A percentile compares a stretch with the other conserved stretches of the same genome.
phyloP scores from a whole-genome alignment of 495 filamentous ascomycete genomes.

The Opeltia flavorubescens region DNA sequence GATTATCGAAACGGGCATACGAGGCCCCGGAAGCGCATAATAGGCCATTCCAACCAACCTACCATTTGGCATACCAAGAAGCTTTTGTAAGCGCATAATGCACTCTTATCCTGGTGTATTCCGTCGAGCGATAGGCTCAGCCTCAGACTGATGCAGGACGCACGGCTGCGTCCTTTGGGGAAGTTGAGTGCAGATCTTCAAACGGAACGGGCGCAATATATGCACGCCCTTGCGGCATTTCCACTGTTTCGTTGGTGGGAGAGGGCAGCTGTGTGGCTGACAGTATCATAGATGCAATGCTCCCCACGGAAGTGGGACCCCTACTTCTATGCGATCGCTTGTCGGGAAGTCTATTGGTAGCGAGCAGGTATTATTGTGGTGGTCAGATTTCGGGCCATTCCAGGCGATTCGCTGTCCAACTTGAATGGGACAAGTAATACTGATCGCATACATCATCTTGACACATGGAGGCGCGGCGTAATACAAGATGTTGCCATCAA shows the following conservation, averaged over 20 bases:
- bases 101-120: neutral
- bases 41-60: neutral
- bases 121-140: neutral
- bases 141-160: neutral
- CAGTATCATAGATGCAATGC: neutral
- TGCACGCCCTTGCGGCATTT: neutral
- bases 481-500: neutral
- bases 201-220: neutral
- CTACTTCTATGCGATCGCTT: neutral
- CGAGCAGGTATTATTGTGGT: neutral
- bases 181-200: neutral
- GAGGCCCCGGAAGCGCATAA: too few species aligned
- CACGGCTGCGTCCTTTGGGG: neutral
- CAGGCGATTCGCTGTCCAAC: neutral
- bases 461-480: neutral
- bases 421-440: neutral
- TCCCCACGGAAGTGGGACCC: neutral
- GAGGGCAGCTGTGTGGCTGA: neutral
- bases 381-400: neutral
- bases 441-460: neutral
- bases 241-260: neutral
- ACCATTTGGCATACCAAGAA: neutral
- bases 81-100: neutral
- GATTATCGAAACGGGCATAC: too few species aligned
- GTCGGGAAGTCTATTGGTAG: neutral